Evolutionary conservation across 1,284 basidiomycete genomes (phyloP).

Genomic region (Grifola frondosa): DNA sequence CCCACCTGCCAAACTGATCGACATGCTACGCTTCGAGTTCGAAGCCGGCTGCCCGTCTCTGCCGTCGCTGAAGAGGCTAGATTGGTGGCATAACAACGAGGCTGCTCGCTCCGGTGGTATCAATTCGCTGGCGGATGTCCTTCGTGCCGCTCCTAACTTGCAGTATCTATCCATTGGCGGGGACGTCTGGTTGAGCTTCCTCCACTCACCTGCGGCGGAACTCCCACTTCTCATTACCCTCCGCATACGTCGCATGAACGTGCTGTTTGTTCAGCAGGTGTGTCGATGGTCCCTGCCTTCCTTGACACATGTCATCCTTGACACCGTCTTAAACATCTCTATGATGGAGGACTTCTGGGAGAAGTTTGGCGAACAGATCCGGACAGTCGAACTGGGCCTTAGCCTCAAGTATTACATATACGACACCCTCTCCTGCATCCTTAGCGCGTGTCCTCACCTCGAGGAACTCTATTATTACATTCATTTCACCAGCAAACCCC

Average conservation of each 20-base stretch:
- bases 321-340: slow-evolving; percentile 39
- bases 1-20: slow-evolving; percentile 22
- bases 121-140: slow-evolving; percentile 56
- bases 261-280: slow-evolving; percentile 49
- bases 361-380: slow-evolving; percentile 48
- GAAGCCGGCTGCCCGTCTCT: slow-evolving; percentile 46
- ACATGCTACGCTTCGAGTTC: slow-evolving; percentile 51
- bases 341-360: slow-evolving; percentile 43
- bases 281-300: slow-evolving; percentile 53
- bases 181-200: slow-evolving; percentile 35
- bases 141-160: slow-evolving; percentile 52
- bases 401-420: slow-evolving; percentile 49
- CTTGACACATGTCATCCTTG: slow-evolving; percentile 48
- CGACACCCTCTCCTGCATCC: slow-evolving; percentile 46
- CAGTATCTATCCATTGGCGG: slow-evolving; percentile 58
- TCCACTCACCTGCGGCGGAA: slow-evolving; percentile 20
- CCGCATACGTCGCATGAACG: slow-evolving; percentile 48
- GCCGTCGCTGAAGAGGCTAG: slow-evolving; percentile 56
- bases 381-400: slow-evolving; percentile 55
- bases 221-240: slow-evolving; percentile 50
- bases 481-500: slow-evolving; percentile 47
- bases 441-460: slow-evolving; percentile 47
- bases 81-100: slow-evolving; percentile 64
- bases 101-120: slow-evolving; percentile 65
- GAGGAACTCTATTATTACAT: slow-evolving; percentile 56